These are phyloP conservation scores for Pyrus hybrid DNA, from an alignment of 331 rosid species.

Conservation along the genomic window DNA sequence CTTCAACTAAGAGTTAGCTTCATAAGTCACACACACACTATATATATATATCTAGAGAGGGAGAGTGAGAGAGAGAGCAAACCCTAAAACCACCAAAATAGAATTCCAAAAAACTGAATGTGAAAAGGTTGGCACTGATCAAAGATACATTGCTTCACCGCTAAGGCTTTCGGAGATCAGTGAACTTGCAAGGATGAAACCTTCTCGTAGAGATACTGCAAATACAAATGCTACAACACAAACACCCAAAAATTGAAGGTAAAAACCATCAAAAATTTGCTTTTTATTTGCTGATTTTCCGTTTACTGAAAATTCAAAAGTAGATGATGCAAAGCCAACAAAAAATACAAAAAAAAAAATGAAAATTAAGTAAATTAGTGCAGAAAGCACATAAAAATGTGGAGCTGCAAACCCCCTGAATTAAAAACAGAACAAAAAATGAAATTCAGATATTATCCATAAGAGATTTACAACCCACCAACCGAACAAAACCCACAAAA, in stretches of 20 bases:
- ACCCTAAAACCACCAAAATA: conserved; percentile 9
- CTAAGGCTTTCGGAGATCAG: conserved; percentile 14
- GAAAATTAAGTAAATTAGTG: background rate
- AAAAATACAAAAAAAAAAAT: background rate
- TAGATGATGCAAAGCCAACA: background rate
- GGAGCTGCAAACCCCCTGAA: background rate
- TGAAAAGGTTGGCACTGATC: conserved; percentile 4
- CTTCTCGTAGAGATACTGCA: conserved; percentile 4
- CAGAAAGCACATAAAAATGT: background rate
- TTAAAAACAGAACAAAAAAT: too few relatives aligned
- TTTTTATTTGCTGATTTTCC: background rate
- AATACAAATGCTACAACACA: background rate
- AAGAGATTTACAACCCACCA: background rate
- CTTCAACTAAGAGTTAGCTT: background rate
- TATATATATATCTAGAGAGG: background rate
- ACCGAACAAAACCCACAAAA: background rate
- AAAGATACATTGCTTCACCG: conserved; percentile 17
- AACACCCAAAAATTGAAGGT: background rate
- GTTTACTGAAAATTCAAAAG: background rate
- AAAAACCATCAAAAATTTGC: background rate
- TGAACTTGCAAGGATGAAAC: conserved; percentile 23
- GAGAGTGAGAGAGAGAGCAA: background rate
- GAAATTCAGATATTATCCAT: background rate
- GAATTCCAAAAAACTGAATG: conserved; percentile 5
- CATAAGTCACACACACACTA: too few relatives aligned